A percentile compares a stretch with the other conserved stretches of the same genome.
Evolutionary conservation across 1,284 basidiomycete genomes (phyloP).

Genomic region (Puccinia horiana): DNA sequence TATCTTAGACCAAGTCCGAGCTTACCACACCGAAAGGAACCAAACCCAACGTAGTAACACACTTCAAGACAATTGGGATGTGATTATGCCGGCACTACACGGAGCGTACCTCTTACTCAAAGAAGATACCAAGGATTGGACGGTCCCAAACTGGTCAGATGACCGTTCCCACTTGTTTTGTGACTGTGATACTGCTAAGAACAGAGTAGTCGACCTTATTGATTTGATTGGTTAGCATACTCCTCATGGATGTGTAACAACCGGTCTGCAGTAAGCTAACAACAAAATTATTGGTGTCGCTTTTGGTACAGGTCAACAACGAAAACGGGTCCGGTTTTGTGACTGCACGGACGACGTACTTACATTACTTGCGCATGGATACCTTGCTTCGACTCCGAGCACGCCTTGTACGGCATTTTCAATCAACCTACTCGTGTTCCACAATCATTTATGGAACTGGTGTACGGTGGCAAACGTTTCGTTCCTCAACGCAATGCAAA

Average conservation of each 20-base stretch:
- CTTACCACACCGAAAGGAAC: too few species aligned
- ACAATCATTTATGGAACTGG: slow-evolving; percentile 22
- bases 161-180: not conserved
- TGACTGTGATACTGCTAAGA: not conserved
- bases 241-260: too few species aligned
- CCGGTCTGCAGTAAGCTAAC: too few species aligned
- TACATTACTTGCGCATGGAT: not conserved
- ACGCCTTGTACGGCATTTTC: slow-evolving; percentile 1
- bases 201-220: not conserved
- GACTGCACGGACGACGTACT: not conserved
- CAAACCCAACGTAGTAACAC: too few species aligned
- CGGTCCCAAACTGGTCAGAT: not conserved
- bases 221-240: not conserved
- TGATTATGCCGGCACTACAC: not conserved
- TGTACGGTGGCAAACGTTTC: not conserved
- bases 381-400: not conserved
- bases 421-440: not conserved
- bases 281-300: not conserved
- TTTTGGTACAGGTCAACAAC: not conserved
- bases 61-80: not conserved
- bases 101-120: not conserved
- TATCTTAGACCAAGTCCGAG: too few species aligned
- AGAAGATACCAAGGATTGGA: not conserved
- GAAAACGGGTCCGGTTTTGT: not conserved
- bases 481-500: not conserved